Conservation (phyloP, 179 eudicot species). For the Spinacia oleracea region DNA sequence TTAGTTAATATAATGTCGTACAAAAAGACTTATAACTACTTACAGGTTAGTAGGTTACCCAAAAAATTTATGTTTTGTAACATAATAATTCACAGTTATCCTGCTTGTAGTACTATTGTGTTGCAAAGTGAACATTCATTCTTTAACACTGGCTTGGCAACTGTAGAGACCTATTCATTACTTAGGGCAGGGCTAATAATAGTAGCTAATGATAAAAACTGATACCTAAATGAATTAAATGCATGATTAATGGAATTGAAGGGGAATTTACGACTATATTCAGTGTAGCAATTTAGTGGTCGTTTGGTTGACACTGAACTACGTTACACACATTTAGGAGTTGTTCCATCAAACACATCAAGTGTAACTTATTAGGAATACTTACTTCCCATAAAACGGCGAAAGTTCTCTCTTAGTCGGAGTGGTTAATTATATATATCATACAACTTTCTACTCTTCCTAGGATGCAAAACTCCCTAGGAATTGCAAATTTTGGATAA, state of each 20-base stretch:
- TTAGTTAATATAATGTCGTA: background rate
- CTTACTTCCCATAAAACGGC: background rate
- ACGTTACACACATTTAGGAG: background rate
- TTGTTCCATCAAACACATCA: background rate
- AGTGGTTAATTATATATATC: too few species aligned
- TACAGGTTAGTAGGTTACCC: background rate
- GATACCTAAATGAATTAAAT: slow-evolving; percentile 1
- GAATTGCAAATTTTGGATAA: background rate
- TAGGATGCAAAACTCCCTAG: background rate
- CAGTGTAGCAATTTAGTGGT: background rate
- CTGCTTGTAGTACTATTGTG: background rate
- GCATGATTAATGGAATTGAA: background rate
- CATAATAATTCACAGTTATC: background rate
- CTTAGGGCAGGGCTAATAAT: background rate
- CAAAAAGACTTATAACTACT: slow-evolving; percentile 15
- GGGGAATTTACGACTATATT: background rate
- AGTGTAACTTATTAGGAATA: background rate
- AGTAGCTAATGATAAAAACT: slow-evolving; percentile 1
- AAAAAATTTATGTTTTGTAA: too few species aligned
- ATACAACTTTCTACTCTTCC: background rate
- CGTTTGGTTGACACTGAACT: background rate
- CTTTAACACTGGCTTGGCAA: background rate
- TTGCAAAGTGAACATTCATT: background rate
- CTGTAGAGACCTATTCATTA: background rate
- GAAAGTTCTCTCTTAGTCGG: background rate